A percentile compares a stretch with the other conserved stretches of the same genome.
Evolutionary conservation across 2,329 filamentous ascomycete genomes (phyloP).

Genomic region (Monosporascus ibericus): DNA sequence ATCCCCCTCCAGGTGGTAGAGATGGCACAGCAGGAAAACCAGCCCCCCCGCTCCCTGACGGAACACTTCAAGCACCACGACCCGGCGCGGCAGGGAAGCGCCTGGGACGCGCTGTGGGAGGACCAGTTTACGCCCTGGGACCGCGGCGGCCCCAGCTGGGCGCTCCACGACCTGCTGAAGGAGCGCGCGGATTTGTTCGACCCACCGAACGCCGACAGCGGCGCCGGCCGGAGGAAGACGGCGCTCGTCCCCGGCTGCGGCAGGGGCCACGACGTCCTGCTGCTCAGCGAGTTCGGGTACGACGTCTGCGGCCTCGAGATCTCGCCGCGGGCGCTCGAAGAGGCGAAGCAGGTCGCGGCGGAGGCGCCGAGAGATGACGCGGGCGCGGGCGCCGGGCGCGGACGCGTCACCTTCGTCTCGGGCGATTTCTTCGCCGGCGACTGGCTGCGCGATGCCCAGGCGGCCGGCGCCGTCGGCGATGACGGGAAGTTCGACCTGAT

Average conservation of each 20-base stretch:
- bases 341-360: slow-evolving; percentile 36
- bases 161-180: slow-evolving; percentile 46
- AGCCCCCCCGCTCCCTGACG: slow-evolving; percentile 9
- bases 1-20: too few relatives aligned
- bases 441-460: slow-evolving; percentile 42
- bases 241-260: slow-evolving; percentile 80
- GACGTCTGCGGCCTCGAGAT: slow-evolving; percentile 72
- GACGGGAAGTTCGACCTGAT: slow-evolving; percentile 55
- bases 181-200: slow-evolving; percentile 38
- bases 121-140: slow-evolving; percentile 48
- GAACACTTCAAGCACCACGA: slow-evolving; percentile 28
- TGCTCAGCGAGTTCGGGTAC: slow-evolving; percentile 70
- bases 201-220: not conserved
- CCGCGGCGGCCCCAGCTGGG: slow-evolving; percentile 44
- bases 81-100: slow-evolving; percentile 28
- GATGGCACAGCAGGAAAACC: too few relatives aligned
- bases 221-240: slow-evolving; percentile 30
- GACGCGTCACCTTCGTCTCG: slow-evolving; percentile 47
- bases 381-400: slow-evolving; percentile 35
- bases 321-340: slow-evolving; percentile 40
- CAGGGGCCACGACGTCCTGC: slow-evolving; percentile 71
- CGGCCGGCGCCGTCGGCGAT: slow-evolving; percentile 31
- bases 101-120: slow-evolving; percentile 45
- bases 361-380: slow-evolving; percentile 37
- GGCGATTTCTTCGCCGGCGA: slow-evolving; percentile 63